Evolutionary conservation across 192 early-diverging fungal species (phyloP), one percentile per base, ranked within the genome.

Genomic region (Gryganskiella cystojenkinii): DNA sequence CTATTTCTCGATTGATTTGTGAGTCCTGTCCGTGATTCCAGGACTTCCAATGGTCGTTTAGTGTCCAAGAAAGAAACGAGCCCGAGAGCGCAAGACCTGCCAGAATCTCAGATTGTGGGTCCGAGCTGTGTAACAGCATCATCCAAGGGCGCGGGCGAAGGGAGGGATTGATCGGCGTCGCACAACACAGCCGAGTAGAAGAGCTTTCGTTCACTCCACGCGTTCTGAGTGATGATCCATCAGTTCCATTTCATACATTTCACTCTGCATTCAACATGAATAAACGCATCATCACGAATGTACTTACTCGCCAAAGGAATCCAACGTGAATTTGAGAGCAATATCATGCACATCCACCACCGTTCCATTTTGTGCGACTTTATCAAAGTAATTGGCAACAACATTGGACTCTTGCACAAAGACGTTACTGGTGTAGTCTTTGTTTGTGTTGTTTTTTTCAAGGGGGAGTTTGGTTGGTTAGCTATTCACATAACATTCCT

Each of bases 301-400:
- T 2, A 71, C 81, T 66, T 73, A 83, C 82, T 74, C 58, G 60
- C 83, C 81, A 79, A 86, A 86, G 17, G 82, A 82, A 51, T 86
- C 85, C 10, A 86, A 55, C 1, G 85, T 86, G 49, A 82, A 86
- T 30, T 81, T 82, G 51, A 82, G 80, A 64, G 84, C 66, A 45
- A 84, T 34, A 43, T 83, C 82, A 40, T 83, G 80, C 28, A 86
- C 81, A 58, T 86, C 85, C 37, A 84, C 52, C 3, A 55, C 27
- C 3, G 67, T 46, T 11, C 79, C 69, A 15, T 60, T 62, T 17
- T 79, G 58, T 8, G 61, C 79, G 27, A 79, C 65, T 14, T 61
- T 71, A 49, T 65, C 71, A 30, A 73, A 43, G 42, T 73, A 73
- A 49, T 51, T 31, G 25, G 71, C 28, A 3, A 73, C 71, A 47